Conservation (phyloP, 106 monocot species). For the Dendrobium huoshanense region DNA sequence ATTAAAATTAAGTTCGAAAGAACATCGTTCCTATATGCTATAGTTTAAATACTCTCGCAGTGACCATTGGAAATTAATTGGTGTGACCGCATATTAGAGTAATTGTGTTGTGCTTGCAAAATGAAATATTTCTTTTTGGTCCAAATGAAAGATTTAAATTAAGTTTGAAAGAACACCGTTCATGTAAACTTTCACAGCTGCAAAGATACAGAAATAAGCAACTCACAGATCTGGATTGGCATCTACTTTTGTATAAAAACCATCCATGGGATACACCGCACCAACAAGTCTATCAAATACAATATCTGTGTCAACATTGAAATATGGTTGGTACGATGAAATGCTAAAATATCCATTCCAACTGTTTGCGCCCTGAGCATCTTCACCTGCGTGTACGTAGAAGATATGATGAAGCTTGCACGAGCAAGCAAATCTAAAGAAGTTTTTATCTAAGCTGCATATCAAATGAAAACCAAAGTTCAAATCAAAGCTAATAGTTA, state of each 20-base stretch:
- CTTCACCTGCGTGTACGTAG: conserved; percentile 32
- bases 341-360: conserved; percentile 82
- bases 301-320: conserved; percentile 88
- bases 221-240: conserved; percentile 93
- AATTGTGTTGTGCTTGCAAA: neutral
- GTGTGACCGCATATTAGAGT: neutral
- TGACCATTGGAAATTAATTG: neutral
- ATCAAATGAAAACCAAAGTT: neutral
- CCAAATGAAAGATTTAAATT: neutral
- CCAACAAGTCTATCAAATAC: conserved; percentile 77
- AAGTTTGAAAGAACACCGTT: neutral
- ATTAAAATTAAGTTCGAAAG: neutral
- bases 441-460: neutral
- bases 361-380: conserved; percentile 38
- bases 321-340: conserved; percentile 85
- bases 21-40: neutral
- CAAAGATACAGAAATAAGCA: neutral
- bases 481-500: neutral
- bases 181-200: conserved; percentile 1
- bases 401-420: neutral
- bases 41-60: neutral
- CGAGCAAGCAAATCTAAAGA: neutral
- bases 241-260: conserved; percentile 74
- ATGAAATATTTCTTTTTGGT: neutral
- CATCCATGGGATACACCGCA: conserved; percentile 72